Evolutionary conservation across 305 asterid genomes (phyloP), one percentile per base, ranked within the genome.

Genomic region (Galium porrigens): DNA sequence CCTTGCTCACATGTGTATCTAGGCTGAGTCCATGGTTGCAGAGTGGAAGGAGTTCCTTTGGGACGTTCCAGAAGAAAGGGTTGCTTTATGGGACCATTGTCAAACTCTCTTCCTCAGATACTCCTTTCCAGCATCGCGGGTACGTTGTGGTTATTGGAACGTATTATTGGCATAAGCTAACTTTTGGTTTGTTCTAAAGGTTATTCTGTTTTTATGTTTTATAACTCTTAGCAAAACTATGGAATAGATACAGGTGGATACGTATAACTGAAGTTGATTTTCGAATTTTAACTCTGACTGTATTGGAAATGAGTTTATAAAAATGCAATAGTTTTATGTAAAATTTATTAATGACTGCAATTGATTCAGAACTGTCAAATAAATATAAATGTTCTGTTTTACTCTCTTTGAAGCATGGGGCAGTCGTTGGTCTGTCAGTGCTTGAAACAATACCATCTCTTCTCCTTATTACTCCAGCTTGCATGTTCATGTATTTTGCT

Each of bases 11-110:
- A 27, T 37, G 6, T 59, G 73, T 39, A 30, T 77, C 67, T 78
- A 92, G 99, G 99, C 96, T 75, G 99, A 89, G 79, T 90, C 97
- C 79, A 87, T 92, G 97, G 97, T 92, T 62, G 80, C 96, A 27
- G 99, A 92, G 73, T 92, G 97, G 95, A 92, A 87, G 79, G 96
- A 92, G 82, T 92, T 85, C 74, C 96, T 92, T 63, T 89, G 96
- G 99, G 96, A 92, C 80, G 95, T 92, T 75, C 91, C 92, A 52
- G 99, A 89, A 78, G 99, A 92, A 85, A 87, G 99, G 79, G 85
- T 69, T 78, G 95, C 95, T 81, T 78, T 92, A 68, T 92, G 97
- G 99, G 84, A 83, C 81, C 99, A 92, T 73, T 92, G 99, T 82
- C 99, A 89, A 80, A 83, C 92, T 53, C 96, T 92, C 64, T 92